These are phyloP conservation scores for Lentinula lateritia DNA, from an alignment of 768 basidiomycete species.

Conservation along the genomic window DNA sequence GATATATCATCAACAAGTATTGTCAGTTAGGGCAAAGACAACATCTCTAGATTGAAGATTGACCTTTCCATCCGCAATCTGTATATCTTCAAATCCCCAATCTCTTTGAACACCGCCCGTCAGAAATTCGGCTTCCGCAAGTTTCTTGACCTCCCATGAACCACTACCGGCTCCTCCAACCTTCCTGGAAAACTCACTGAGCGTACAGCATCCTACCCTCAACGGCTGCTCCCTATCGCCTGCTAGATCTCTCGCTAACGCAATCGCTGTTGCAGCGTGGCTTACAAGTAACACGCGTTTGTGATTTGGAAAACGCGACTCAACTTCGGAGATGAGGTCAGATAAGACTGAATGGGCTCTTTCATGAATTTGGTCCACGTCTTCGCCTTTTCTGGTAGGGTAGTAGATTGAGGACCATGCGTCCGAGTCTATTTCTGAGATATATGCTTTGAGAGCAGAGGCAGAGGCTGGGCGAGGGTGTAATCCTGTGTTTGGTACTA, in stretches of 20 bases:
- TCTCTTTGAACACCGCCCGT: conserved; percentile 56
- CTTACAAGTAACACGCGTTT: conserved; percentile 56
- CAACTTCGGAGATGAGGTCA: conserved; percentile 46
- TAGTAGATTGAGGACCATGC: conserved; percentile 61
- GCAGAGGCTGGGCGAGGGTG: conserved; percentile 71
- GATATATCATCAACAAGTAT: conserved; percentile 1
- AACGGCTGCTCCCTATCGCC: conserved; percentile 48
- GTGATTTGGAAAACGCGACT: conserved; percentile 39
- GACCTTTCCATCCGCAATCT: conserved; percentile 58
- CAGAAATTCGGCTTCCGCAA: conserved; percentile 58
- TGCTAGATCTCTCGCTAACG: conserved; percentile 53
- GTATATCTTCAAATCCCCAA: conserved; percentile 80
- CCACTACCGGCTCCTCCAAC: conserved; percentile 13
- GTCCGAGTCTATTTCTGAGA: conserved; percentile 56
- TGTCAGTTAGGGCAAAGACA: not conserved
- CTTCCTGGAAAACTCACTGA: conserved; percentile 49
- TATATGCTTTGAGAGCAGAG: conserved; percentile 42
- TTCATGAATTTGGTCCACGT: conserved; percentile 53
- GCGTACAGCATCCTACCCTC: conserved; percentile 70
- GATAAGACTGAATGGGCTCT: conserved; percentile 49
- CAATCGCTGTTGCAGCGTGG: conserved; percentile 73
- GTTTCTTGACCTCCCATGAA: conserved; percentile 36
- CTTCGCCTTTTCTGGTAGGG: conserved; percentile 71
- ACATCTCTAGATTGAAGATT: not conserved
- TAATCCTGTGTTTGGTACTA: conserved; percentile 57